These are phyloP conservation scores for Amanita molliuscula DNA, from an alignment of 768 basidiomycete species.

Conservation along the genomic window DNA sequence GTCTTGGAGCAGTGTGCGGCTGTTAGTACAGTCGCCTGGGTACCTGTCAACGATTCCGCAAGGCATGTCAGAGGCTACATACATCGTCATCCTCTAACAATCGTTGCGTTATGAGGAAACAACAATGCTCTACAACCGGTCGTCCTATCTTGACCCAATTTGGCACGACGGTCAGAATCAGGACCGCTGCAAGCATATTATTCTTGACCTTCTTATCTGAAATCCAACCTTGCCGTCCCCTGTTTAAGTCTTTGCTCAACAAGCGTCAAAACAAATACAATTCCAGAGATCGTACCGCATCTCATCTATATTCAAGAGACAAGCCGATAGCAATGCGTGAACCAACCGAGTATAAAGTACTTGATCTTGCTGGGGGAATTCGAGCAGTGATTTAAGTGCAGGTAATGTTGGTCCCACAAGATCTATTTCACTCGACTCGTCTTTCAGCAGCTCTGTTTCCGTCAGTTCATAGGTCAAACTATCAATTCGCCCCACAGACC, in stretches of 20 bases:
- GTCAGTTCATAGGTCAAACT: neutral
- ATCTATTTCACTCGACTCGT: constrained; percentile 74
- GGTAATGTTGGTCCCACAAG: constrained; percentile 74
- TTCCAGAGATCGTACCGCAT: constrained; percentile 83
- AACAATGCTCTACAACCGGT: constrained; percentile 73
- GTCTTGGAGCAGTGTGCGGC: constrained; percentile 89
- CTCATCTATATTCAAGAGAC: constrained; percentile 79
- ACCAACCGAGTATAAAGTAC: constrained; percentile 51
- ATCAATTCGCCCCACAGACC: constrained; percentile 29
- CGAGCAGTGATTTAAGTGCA: constrained; percentile 65
- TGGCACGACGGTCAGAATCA: constrained; percentile 77
- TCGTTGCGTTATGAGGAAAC: constrained; percentile 77
- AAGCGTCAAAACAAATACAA: neutral
- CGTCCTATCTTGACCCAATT: constrained; percentile 55
- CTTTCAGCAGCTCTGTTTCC: constrained; percentile 63
- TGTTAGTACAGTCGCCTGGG: constrained; percentile 58
- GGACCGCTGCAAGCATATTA: constrained; percentile 78
- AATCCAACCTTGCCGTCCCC: constrained; percentile 70
- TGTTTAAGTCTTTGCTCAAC: constrained; percentile 20
- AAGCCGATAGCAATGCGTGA: constrained; percentile 79
- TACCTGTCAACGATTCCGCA: constrained; percentile 1
- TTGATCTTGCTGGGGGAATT: constrained; percentile 34
- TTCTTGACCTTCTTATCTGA: constrained; percentile 81
- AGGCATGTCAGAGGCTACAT: constrained; percentile 8
- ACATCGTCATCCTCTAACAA: constrained; percentile 65